Evolutionary conservation across 2,329 filamentous ascomycete genomes (phyloP), one percentile per base, ranked within the genome.

Genomic region (Penicillium freii): DNA sequence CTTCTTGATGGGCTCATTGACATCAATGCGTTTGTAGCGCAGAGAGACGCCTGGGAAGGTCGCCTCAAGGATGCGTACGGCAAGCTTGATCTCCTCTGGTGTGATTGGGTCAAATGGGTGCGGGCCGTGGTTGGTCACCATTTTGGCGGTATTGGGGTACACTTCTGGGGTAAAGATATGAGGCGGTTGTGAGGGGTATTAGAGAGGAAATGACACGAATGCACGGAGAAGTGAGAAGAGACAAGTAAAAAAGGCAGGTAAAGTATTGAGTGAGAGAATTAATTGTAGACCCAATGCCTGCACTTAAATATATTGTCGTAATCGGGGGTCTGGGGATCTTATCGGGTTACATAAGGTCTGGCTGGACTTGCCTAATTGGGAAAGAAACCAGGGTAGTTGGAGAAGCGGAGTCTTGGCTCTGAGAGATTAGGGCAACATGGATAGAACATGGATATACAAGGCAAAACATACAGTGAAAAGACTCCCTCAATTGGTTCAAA

Each of bases 21-120:
- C 77, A 13, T 84, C 89, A 47, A 91, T 82, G 60, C 82, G 82
- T 73, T 90, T 90, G 79, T 84, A 86, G 31, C 77, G 73, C 27
- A 79, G 63, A n/a, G 64, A 44, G 2, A 75, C 69, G 3, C 70
- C 71, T 1, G 73, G 70, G 40, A 76, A 74, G 8, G 71, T 64
- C 13, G 67, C 63, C 58, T 75, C 70, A 11, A 77, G 61, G 46
- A 77, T 66, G 47, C 70, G 69, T 7, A 68, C 69, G 13, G 69
- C 74, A 36, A 75, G 60, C 54, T 69, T 66, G 40, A 77, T 75
- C 57, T 77, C 74, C 36, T 65, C 68, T 1, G 74, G 71, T 5
- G 67, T 70, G 50, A 76, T 65, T 23, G 74, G 73, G 44, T 76
- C 73, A 57, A 76, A 76, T 4, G 74, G 74, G 57, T 75, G 56